A percentile compares a stretch with the other conserved stretches of the same genome.
Conservation (phyloP, 2,329 filamentous ascomycete species). For the Pestalotiopsis sp. region DNA sequence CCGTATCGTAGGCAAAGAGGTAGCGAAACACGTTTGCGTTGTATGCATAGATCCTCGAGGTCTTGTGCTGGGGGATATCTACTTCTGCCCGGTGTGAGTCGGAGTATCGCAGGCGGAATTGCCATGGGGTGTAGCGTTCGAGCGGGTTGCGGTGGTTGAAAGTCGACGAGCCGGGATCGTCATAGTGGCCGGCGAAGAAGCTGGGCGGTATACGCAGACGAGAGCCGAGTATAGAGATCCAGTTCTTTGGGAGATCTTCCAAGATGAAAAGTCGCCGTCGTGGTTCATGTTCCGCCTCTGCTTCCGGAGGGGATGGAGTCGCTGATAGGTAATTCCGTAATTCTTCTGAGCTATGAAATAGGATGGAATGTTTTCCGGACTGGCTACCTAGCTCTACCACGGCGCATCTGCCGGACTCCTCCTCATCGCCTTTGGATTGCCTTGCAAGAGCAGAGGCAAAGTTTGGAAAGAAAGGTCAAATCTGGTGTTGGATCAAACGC, state of each 20-base stretch:
- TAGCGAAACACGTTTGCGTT: neutral
- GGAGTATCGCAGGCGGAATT: neutral
- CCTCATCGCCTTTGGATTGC: neutral
- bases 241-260: neutral
- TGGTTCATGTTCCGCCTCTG: neutral
- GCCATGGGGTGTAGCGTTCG: neutral
- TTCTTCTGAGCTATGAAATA: neutral
- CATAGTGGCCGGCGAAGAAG: neutral
- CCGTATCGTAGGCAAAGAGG: neutral
- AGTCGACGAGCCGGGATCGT: neutral
- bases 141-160: neutral
- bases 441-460: neutral
- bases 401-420: neutral
- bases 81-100: neutral
- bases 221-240: neutral
- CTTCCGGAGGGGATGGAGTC: neutral
- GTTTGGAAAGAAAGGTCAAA: neutral
- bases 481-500: neutral
- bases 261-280: neutral
- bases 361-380: neutral
- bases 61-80: neutral
- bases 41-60: neutral
- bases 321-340: neutral
- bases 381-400: neutral
- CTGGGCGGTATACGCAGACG: neutral